Evolutionary conservation across 2,329 filamentous ascomycete species (phyloP).

Genomic region (Talaromyces sp.): DNA sequence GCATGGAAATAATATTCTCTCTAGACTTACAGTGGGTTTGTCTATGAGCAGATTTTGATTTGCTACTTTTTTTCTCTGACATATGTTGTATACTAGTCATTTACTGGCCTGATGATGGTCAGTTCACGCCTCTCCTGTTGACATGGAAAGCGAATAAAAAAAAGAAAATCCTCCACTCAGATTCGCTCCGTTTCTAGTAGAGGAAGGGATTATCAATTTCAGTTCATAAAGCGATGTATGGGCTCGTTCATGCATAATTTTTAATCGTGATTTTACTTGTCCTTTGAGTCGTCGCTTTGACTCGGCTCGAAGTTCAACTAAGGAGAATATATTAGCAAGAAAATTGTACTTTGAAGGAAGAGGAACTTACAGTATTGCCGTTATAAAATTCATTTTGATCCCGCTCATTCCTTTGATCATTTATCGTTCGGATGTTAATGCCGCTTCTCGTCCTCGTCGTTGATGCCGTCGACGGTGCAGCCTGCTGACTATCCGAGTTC

Average conservation of each 20-base stretch:
- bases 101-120: conserved; percentile 6
- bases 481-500: conserved; percentile 5
- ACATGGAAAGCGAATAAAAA: conserved; percentile 14
- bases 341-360: conserved; percentile 20
- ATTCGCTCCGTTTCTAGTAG: conserved; percentile 10
- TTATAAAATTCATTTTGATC: conserved; percentile 77
- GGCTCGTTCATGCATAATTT: background rate
- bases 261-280: conserved; percentile 22
- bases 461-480: background rate
- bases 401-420: conserved; percentile 53
- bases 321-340: conserved; percentile 8
- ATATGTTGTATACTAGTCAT: conserved; percentile 15
- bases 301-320: conserved; percentile 68
- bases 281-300: conserved; percentile 56
- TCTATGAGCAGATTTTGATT: conserved; percentile 12
- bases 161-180: conserved; percentile 16
- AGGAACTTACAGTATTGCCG: conserved; percentile 70
- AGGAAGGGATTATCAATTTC: conserved; percentile 1
- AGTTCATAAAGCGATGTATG: background rate
- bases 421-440: conserved; percentile 51
- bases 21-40: conserved; percentile 8
- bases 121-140: conserved; percentile 8
- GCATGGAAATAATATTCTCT: conserved; percentile 14
- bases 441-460: conserved; percentile 19
- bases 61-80: background rate